A percentile compares a stretch with the other conserved stretches of the same genome.
These are phyloP conservation scores for Podila minutissima DNA, from an alignment of 192 early-diverging fungal species.

Conservation along the genomic window DNA sequence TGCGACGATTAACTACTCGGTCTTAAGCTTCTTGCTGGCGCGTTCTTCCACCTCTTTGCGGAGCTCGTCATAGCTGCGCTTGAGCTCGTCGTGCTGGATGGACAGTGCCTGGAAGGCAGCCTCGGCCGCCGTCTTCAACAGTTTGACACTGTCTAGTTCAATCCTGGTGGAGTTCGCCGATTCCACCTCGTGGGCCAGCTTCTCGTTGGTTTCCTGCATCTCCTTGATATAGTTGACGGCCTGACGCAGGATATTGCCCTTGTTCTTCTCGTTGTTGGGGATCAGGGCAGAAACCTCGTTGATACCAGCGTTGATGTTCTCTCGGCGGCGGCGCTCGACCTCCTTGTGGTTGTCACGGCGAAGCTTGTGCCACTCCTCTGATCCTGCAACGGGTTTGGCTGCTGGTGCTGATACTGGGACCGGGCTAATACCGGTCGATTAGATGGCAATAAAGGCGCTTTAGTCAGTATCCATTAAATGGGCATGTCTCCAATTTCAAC, in stretches of 20 bases:
- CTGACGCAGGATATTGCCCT: slow-evolving; percentile 73
- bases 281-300: slow-evolving; percentile 75
- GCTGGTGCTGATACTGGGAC: slow-evolving; percentile 11
- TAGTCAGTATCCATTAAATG: not conserved
- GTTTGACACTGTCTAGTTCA: slow-evolving; percentile 18
- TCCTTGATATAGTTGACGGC: slow-evolving; percentile 78
- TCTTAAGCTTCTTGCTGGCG: slow-evolving; percentile 43
- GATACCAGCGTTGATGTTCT: slow-evolving; percentile 86
- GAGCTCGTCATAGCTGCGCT: slow-evolving; percentile 55
- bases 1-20: not conserved
- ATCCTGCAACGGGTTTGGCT: slow-evolving; percentile 64
- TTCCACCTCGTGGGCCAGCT: slow-evolving; percentile 14
- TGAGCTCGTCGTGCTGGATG: slow-evolving; percentile 16
- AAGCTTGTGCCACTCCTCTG: slow-evolving; percentile 73
- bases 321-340: slow-evolving; percentile 84
- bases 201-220: slow-evolving; percentile 31
- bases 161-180: not conserved
- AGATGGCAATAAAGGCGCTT: not conserved
- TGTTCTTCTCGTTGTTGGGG: slow-evolving; percentile 78
- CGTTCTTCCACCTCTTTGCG: slow-evolving; percentile 53
- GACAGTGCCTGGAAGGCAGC: slow-evolving; percentile 13
- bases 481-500: not conserved
- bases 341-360: slow-evolving; percentile 87
- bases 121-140: slow-evolving; percentile 22
- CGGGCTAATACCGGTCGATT: not conserved